Evolutionary conservation across 2,329 filamentous ascomycete species (phyloP), one percentile per base, ranked within the genome.

Genomic region (Sporothrix mexicana): DNA sequence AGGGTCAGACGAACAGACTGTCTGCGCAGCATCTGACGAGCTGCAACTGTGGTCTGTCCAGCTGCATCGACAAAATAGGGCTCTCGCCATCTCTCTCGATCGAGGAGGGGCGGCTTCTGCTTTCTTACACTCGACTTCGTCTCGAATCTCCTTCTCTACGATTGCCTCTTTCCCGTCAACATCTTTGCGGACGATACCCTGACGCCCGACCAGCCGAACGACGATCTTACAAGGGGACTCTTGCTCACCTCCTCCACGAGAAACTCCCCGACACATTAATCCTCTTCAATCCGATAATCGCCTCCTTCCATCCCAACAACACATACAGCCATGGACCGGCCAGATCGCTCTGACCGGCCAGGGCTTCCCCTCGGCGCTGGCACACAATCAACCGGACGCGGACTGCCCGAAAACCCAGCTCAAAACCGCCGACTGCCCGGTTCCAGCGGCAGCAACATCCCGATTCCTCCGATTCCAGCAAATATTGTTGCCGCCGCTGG

Each of bases 331-430:
- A 76, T 77, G 75, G 76, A 77, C 67, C 72, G 75, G 7, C 30
- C 70, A 51, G 75, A 76, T 13, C 55, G 76, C 47, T 51, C 69
- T 13, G 76, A 76, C 49, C 75, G 73, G 43, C 45, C 73, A 13
- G 74, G 75, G 23, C 49, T 74, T 53, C 51, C 74, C 10, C 69
- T 72, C 30, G 75, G 74, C 59, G 57, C 75, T 1, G 69, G 71
- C 53, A 69, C 70, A 9, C 75, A 74, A 57, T 61, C 72, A 7
- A 9, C 47, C 45, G 59, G 71, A 13, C 74, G 80, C 47, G 80
- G 80, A 2, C 76, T 82, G 68, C 80, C 81, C 74, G 81, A 81
- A 47, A 82, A 79, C 73, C 80, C 80, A 72, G 82, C 79, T 68
- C 80, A 78, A 74, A 80, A 77, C 73, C 80, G 78, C 43, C 80